Base-by-base conservation (phyloP, 1,284 basidiomycete genomes). In the Vanrija sp. region DNA sequence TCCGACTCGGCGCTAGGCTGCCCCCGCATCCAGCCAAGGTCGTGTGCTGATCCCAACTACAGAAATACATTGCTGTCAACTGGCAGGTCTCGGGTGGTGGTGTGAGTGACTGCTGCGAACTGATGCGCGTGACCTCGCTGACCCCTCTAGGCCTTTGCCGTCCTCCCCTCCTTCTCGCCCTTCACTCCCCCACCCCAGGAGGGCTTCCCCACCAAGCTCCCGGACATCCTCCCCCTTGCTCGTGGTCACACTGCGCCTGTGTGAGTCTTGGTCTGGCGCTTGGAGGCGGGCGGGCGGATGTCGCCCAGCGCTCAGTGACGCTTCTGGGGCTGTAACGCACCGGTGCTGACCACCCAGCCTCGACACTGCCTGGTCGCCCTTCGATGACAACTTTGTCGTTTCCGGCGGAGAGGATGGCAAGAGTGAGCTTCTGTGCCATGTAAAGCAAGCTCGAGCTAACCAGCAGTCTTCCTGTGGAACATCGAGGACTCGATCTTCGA, bases 41-140 rank as follows among this genome's bases (percentile, higher is more conserved):
- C 36, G 20, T 23, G 35, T 10, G 18, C 35, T n/a, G 20, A 37
- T 3, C 14, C 36, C 53, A 42, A 41, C 41, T 16, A 38, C 51
- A 60, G 57, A 74, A 72, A 56, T 72, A 74, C 56, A 47, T 74
- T 16, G 68, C 72, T 43, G 63, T 98, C 57, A 98, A 98, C 82
- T 98, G 93, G 91, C 90, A 92, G 75, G 84, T 88, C 20, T 89
- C 91, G 0, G 95, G 95, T 25, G 95, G 95, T 22, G 95, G 95
- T 51, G 72, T 73, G 42, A 64, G 71, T 68, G 10, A 10, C 19
- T 12, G 3, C 18, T 41, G 38, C 16, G 18, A 6, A 20, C 18
- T 23, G 4, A 39, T 12, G 5, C 20, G 0, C n/a, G 22, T 46
- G 4, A 41, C 6, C 20, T 10, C n/a, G 12, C 45, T 24, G 20